Evolutionary conservation across 2,329 filamentous ascomycete genomes (phyloP), one percentile per base, ranked within the genome.

Genomic region (Ophiostoma quercus): DNA sequence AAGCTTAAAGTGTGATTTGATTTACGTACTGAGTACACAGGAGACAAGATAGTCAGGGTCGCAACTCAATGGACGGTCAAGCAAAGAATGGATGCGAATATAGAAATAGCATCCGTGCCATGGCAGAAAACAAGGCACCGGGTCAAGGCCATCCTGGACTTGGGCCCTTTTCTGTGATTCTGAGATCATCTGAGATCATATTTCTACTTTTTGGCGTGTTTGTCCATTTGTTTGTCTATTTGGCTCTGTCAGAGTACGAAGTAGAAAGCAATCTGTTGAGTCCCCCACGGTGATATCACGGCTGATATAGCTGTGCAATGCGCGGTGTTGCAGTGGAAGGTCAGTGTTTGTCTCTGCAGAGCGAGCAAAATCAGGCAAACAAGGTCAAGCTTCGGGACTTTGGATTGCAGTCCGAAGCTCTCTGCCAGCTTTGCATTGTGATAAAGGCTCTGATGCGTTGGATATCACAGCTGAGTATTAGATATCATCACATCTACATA

Each of bases 211-310:
- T 32, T 57, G 39, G 4, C 12, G n/a, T 7, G 14, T 62, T 62
- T 62, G 57, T 62, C 57, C 14, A 32, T 62, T 32, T 62, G 12
- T 4, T 22, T 57, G 2, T 57, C 25, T 29, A 29, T 29, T 29
- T 29, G 25, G 25, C 25, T 29, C 25, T 29, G 2, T 29, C 25
- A 29, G 25, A 29, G 25, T 29, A 29, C 25, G 25, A 29, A 29
- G 25, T 29, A 29, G 25, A 34, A 8, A 34, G 34, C 25, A 57
- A 12, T 57, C 11, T 57, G 51, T 12, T 29, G 51, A 57, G 51
- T 57, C 51, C 51, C 51, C 51, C 51, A 57, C 51, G 51, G 51
- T 57, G 51, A 57, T 57, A 57, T 25, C 51, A 57, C 51, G 51
- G 25, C 51, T 57, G 51, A 57, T 57, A 57, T 57, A 57, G 51